Evolutionary conservation across 2,329 filamentous ascomycete species (phyloP).

Genomic region (Pyricularia sp.): DNA sequence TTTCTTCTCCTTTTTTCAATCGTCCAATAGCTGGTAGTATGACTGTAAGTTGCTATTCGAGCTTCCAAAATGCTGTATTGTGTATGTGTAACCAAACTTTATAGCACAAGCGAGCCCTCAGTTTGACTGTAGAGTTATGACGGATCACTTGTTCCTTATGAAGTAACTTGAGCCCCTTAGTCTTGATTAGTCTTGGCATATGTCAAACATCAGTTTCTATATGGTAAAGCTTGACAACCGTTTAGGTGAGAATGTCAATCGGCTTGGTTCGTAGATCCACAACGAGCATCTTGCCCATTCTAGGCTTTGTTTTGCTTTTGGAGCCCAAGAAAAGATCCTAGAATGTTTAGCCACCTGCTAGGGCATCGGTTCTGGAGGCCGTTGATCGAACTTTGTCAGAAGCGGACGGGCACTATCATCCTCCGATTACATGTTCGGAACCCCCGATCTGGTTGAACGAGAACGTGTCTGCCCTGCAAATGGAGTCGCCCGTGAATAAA

Average conservation of each 20-base stretch:
- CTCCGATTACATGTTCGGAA: background rate
- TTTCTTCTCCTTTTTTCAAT: background rate
- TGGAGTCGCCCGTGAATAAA: background rate
- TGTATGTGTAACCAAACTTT: background rate
- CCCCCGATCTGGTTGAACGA: background rate
- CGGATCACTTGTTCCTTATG: background rate
- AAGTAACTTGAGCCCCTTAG: background rate
- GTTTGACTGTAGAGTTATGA: background rate
- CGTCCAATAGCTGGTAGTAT: background rate
- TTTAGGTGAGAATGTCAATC: background rate
- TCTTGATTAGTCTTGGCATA: background rate
- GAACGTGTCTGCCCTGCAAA: background rate
- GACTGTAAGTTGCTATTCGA: too few relatives aligned
- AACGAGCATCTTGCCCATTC: background rate
- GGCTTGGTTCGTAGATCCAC: background rate
- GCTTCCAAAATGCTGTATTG: background rate
- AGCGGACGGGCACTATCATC: background rate
- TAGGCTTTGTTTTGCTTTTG: background rate
- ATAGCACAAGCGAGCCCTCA: background rate
- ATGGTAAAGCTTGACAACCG: background rate
- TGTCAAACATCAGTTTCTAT: constrained; percentile 1
- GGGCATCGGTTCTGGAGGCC: too few relatives aligned
- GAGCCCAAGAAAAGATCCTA: background rate
- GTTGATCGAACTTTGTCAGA: background rate
- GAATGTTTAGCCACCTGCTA: background rate